These are phyloP conservation scores for Brassica juncea DNA, from an alignment of 345 rosid genomes.

Conservation along the genomic window DNA sequence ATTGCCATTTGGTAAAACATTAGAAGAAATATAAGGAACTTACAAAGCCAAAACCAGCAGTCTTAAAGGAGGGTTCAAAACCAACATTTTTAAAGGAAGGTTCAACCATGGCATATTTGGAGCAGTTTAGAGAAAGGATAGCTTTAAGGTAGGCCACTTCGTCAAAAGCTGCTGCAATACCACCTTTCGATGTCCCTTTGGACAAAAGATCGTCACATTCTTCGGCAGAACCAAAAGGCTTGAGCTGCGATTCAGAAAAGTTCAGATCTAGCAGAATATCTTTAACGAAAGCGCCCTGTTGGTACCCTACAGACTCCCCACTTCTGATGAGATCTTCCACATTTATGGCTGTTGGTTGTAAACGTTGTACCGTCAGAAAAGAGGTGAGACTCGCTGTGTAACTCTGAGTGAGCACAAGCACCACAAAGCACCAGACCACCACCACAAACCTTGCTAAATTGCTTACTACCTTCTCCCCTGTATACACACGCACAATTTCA, in stretches of 20 bases:
- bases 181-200: constrained; percentile 20
- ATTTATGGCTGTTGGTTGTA: constrained; percentile 16
- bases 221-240: neutral
- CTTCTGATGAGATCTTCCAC: constrained; percentile 15
- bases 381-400: constrained; percentile 51
- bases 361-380: constrained; percentile 40
- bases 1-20: no score
- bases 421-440: constrained; percentile 41
- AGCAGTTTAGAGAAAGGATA: constrained; percentile 26
- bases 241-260: neutral
- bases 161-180: constrained; percentile 40
- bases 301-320: constrained; percentile 29
- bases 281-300: neutral
- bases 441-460: constrained; percentile 45
- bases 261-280: neutral
- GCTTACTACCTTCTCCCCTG: constrained; percentile 44
- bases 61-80: constrained; percentile 33
- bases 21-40: constrained; percentile 7
- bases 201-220: constrained; percentile 31
- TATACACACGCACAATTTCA: neutral
- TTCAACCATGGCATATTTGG: constrained; percentile 33
- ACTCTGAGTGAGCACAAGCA: constrained; percentile 45
- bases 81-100: constrained; percentile 37
- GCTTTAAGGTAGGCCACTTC: constrained; percentile 39
- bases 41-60: constrained; percentile 54